Percentiles rank a stretch among this genome's conserved stretches.
Evolutionary conservation across 257 asterid genomes (phyloP).

Genomic region (Anisodus tanguticus): DNA sequence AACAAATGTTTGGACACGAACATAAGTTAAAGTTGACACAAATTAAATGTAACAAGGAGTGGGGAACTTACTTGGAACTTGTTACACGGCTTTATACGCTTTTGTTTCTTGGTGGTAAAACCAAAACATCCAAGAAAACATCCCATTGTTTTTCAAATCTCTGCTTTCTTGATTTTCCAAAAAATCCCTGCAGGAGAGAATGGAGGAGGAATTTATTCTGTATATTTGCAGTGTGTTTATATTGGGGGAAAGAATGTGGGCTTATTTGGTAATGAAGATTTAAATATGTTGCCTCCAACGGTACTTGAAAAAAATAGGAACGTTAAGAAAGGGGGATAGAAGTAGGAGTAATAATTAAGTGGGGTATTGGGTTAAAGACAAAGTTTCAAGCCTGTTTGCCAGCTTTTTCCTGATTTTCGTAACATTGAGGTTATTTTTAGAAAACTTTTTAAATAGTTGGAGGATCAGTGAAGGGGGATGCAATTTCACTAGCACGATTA

Average conservation of each 20-base stretch:
- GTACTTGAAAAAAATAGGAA: conserved; percentile 61
- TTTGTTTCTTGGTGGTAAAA: conserved; percentile 46
- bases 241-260: neutral
- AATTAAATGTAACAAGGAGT: neutral
- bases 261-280: conserved; percentile 25
- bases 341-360: conserved; percentile 48
- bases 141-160: conserved; percentile 50
- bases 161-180: conserved; percentile 29
- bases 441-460: neutral
- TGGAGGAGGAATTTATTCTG: conserved; percentile 29
- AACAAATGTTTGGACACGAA: neutral
- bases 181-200: neutral
- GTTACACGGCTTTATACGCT: conserved; percentile 42
- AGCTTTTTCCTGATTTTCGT: neutral
- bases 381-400: neutral
- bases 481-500: too few species aligned
- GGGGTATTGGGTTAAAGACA: conserved; percentile 38
- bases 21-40: neutral
- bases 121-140: conserved; percentile 82
- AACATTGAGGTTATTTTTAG: neutral
- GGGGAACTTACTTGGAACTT: conserved; percentile 33
- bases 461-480: too few species aligned
- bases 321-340: conserved; percentile 53
- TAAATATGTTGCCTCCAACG: conserved; percentile 47
- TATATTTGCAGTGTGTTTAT: conserved; percentile 16